phyloP scores from a whole-genome alignment of 306 rosid species.

The Acacia crassicarpa region DNA sequence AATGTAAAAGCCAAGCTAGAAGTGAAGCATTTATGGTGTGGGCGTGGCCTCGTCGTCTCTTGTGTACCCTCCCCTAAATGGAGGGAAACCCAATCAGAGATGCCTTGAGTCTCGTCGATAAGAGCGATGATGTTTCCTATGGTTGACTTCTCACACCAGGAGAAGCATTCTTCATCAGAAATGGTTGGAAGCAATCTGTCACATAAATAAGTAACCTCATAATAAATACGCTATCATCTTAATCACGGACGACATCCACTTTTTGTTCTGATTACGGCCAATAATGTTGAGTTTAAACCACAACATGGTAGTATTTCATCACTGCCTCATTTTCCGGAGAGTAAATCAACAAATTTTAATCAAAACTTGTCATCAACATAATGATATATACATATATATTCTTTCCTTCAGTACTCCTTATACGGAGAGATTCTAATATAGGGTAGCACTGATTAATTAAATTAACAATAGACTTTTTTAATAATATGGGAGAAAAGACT shows the following conservation, averaged over 20 bases:
- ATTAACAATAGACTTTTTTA: neutral
- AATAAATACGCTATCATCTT: neutral
- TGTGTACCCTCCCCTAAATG: neutral
- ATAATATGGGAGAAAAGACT: neutral
- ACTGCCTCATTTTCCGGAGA: neutral
- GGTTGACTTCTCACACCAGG: conserved; percentile 10
- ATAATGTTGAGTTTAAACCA: neutral
- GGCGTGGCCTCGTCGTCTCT: neutral
- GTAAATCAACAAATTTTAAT: neutral
- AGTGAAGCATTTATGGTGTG: neutral
- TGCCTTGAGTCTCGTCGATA: conserved; percentile 14
- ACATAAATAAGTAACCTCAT: neutral
- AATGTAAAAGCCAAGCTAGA: neutral
- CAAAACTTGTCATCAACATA: neutral
- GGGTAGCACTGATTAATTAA: neutral
- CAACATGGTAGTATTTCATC: neutral
- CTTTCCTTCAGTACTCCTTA: neutral
- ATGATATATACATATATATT: neutral
- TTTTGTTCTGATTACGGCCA: neutral
- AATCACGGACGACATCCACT: neutral
- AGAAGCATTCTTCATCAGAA: neutral
- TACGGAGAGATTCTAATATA: neutral
- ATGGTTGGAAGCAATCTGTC: neutral
- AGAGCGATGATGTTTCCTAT: conserved; percentile 10
- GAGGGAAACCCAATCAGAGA: conserved; percentile 6